Conservation (phyloP, 768 basidiomycete genomes). For the Kwoniella sp. region DNA sequence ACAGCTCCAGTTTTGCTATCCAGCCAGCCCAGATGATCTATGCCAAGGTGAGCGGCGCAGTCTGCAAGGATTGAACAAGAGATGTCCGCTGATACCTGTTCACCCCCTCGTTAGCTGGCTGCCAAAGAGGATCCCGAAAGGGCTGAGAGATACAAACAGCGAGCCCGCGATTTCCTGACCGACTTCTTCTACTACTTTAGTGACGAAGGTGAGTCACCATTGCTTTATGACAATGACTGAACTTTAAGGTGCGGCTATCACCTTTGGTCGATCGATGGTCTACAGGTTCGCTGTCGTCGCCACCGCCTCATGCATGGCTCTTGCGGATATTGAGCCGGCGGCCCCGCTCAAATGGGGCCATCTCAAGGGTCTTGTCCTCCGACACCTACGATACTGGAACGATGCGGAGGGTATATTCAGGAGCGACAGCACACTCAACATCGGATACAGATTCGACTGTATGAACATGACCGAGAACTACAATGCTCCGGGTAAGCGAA, state of each 20-base stretch:
- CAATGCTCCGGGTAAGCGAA: slow-evolving; percentile 60
- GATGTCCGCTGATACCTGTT: too few species aligned
- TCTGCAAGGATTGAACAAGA: too few species aligned
- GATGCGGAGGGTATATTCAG: slow-evolving; percentile 61
- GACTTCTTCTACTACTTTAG: slow-evolving; percentile 79
- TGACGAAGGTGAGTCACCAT: slow-evolving; percentile 62
- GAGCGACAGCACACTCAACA: slow-evolving; percentile 69
- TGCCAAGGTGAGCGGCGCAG: slow-evolving; percentile 60
- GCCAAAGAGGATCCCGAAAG: slow-evolving; percentile 66
- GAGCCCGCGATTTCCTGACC: slow-evolving; percentile 66
- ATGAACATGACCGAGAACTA: slow-evolving; percentile 75
- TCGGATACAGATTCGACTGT: slow-evolving; percentile 71
- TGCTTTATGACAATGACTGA: not conserved
- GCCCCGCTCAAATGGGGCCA: slow-evolving; percentile 71
- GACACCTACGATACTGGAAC: slow-evolving; percentile 73
- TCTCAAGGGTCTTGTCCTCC: slow-evolving; percentile 71
- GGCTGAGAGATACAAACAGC: slow-evolving; percentile 66
- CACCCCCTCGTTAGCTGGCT: slow-evolving; percentile 56
- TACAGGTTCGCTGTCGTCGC: slow-evolving; percentile 79
- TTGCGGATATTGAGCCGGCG: slow-evolving; percentile 69
- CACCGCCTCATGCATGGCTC: slow-evolving; percentile 74
- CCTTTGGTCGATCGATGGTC: slow-evolving; percentile 74
- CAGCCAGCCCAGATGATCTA: slow-evolving; percentile 74
- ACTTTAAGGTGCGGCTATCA: slow-evolving; percentile 66
- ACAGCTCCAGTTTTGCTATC: slow-evolving; percentile 77